Percentiles rank a stretch among this genome's conserved stretches.
Evolutionary conservation across 176 grass and related monocot species (phyloP).

Genomic region (Eremochloa ophiuroides): DNA sequence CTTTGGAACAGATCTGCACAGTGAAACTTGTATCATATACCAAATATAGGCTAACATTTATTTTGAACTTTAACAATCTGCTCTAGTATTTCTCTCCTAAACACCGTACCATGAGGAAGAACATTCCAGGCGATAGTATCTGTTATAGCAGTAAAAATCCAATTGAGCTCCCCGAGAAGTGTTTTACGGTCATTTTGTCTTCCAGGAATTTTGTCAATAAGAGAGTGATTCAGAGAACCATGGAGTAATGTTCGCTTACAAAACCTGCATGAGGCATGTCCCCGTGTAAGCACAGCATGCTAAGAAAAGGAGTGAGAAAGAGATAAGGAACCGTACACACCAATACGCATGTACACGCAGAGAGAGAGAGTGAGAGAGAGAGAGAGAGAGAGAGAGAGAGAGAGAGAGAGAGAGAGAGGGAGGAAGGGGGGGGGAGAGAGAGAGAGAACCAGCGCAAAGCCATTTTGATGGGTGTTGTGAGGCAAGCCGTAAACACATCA

Average conservation of each 20-base stretch:
- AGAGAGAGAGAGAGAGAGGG: neutral
- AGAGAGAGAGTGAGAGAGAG: neutral
- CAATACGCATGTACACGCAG: neutral
- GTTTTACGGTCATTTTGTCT: conserved; percentile 99
- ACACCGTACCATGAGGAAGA: conserved; percentile 78
- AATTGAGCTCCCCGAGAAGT: conserved; percentile 92
- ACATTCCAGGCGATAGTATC: conserved; percentile 99
- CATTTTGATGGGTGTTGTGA: conserved; percentile 99
- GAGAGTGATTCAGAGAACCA: conserved; percentile 60
- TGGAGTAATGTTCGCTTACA: conserved; percentile 67
- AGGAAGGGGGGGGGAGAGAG: neutral
- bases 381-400: neutral
- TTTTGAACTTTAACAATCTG: neutral
- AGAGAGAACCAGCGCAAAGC: conserved; percentile 70
- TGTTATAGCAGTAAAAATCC: conserved; percentile 99
- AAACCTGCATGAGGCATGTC: conserved; percentile 60
- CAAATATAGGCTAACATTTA: conserved; percentile 3
- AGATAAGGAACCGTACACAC: neutral
- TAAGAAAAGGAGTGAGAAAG: neutral
- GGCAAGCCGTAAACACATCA: conserved; percentile 93
- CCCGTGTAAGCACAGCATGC: conserved; percentile 9
- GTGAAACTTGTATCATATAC: conserved; percentile 34
- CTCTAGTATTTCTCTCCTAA: neutral
- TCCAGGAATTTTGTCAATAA: conserved; percentile 92
- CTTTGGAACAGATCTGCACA: conserved; percentile 92